Evolutionary conservation across 441 rosid genomes (phyloP).

Genomic region (Eruca vesicaria): DNA sequence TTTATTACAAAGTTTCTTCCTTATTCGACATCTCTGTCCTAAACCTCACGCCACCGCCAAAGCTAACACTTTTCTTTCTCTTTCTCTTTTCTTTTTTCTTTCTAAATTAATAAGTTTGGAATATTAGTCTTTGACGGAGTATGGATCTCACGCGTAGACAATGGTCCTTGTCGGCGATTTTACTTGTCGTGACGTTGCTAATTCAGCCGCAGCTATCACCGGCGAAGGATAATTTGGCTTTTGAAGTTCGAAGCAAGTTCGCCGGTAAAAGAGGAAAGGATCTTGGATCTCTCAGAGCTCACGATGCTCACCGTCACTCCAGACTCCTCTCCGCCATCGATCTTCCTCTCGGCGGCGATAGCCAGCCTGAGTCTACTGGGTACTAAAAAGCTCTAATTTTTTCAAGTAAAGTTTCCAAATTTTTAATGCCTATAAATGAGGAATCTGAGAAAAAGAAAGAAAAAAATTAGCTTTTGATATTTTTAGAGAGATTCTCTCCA

Average conservation of each 20-base stretch:
- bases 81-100: neutral
- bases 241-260: constrained; percentile 63
- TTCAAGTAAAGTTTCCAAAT: neutral
- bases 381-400: constrained; percentile 29
- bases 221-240: constrained; percentile 45
- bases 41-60: constrained; percentile 31
- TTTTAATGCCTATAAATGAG: neutral
- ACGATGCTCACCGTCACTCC: constrained; percentile 70
- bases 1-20: neutral
- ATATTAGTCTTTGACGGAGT: constrained; percentile 8
- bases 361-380: constrained; percentile 74
- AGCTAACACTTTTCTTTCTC: neutral
- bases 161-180: neutral
- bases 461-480: constrained; percentile 1
- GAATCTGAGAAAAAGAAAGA: neutral
- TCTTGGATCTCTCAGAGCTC: constrained; percentile 58
- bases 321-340: constrained; percentile 64
- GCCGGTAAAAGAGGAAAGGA: constrained; percentile 44
- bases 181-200: neutral
- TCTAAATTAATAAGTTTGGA: constrained; percentile 18
- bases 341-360: constrained; percentile 79
- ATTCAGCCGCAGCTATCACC: neutral
- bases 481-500: constrained; percentile 20
- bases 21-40: constrained; percentile 19
- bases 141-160: constrained; percentile 31